phyloP scores from a whole-genome alignment of 257 asterid genomes.

The Solanum clarkiae region DNA sequence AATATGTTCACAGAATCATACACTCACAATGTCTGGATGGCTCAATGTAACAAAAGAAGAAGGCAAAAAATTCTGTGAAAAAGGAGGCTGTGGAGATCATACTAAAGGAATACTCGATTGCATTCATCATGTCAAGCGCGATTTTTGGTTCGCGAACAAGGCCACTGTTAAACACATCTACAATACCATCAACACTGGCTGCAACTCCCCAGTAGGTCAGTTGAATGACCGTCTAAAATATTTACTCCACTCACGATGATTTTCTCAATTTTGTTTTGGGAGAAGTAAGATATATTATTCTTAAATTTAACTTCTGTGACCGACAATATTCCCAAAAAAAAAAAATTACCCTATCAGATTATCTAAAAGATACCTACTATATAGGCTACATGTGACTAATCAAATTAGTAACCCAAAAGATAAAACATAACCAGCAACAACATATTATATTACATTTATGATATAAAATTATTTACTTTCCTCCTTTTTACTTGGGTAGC shows the following conservation, averaged over 20 bases:
- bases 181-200: conserved; percentile 24
- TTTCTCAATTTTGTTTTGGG: too few relatives aligned
- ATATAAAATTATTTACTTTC: too few relatives aligned
- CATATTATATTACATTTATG: neutral
- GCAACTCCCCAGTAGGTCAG: neutral
- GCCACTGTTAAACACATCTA: conserved; percentile 27
- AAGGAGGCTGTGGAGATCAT: conserved; percentile 34
- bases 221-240: too few relatives aligned
- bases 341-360: too few relatives aligned
- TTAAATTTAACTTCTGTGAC: neutral
- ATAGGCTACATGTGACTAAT: neutral
- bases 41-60: conserved; percentile 26
- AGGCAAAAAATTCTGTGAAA: conserved; percentile 21
- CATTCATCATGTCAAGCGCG: conserved; percentile 24
- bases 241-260: too few relatives aligned
- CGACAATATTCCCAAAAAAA: too few relatives aligned
- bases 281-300: too few relatives aligned
- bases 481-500: too few relatives aligned
- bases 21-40: conserved; percentile 26
- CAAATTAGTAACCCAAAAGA: neutral
- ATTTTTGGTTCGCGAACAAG: conserved; percentile 30
- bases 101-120: conserved; percentile 28
- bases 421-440: neutral
- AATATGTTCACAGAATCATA: conserved; percentile 18
- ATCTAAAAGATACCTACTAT: too few relatives aligned